Evolutionary conservation across 768 basidiomycete species (phyloP).

Genomic region (Collybiopsis luxurians): DNA sequence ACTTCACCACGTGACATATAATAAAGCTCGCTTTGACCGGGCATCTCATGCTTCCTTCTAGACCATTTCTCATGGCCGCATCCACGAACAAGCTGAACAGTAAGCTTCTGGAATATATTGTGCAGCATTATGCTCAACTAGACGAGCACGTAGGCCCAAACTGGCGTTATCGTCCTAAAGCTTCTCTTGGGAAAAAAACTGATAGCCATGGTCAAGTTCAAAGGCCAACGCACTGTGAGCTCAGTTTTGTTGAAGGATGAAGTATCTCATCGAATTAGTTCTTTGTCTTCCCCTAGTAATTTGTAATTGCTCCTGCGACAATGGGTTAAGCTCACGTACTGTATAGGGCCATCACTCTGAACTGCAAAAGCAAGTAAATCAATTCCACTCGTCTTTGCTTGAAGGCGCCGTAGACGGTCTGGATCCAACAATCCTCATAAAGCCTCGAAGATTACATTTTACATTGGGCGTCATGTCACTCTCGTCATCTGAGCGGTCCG

Average conservation of each 20-base stretch:
- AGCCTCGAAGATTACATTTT: constrained; percentile 60
- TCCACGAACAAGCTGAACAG: too few relatives aligned
- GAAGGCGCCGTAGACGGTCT: constrained; percentile 46
- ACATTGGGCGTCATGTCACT: constrained; percentile 77
- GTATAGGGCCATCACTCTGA: constrained; percentile 37
- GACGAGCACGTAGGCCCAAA: not conserved
- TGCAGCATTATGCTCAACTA: too few relatives aligned
- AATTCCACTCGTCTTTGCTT: constrained; percentile 44
- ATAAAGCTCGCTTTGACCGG: too few relatives aligned
- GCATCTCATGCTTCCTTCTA: too few relatives aligned
- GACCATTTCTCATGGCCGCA: too few relatives aligned
- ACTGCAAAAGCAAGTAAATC: constrained; percentile 32
- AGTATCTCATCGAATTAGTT: not conserved
- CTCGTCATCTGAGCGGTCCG: not conserved
- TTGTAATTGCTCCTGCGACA: not conserved
- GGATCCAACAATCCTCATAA: constrained; percentile 57
- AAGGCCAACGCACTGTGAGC: constrained; percentile 6
- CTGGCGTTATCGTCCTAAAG: not conserved
- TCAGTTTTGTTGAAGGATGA: too few relatives aligned
- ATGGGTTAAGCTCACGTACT: not conserved
- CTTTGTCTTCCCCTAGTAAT: constrained; percentile 6
- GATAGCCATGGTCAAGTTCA: not conserved
- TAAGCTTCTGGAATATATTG: too few relatives aligned
- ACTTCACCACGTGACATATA: too few relatives aligned
- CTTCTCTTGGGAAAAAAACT: not conserved